Base-by-base conservation (phyloP, 176 grass and related monocot species). In the Alopecurus myosuroides region DNA sequence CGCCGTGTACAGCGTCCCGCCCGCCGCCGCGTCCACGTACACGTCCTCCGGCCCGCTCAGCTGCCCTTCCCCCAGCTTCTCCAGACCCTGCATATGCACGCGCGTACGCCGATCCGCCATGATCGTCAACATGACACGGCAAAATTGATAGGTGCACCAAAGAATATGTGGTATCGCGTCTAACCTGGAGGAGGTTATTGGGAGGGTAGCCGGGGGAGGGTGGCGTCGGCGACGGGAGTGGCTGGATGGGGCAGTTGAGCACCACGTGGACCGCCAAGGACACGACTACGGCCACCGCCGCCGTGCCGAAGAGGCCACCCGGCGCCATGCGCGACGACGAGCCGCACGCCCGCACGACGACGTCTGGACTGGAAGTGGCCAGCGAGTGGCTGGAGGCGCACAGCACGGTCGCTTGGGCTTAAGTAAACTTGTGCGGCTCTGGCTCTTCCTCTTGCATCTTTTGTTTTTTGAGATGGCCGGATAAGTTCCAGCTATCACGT, bases 151-250 rank as follows among this genome's bases (percentile, higher is more conserved):
- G 62, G 15, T 4, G 63, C 0, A 63, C 1, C 2, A 15, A 39
- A 15, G 22, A 28, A n/a, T 26, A 5, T 10, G n/a, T 26, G 13
- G 25, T 5, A 28, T 23, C 3, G 12, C 12, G 12, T 62, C 17
- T 29, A 1, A 97, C 94, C 88, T 91, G 90, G 52, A 97, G 92
- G 10, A 92, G 81, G 73, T 88, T 90, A 14, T 94, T 97, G 69
- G 84, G 64, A n/a, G 78, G 11, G 86, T 84, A 64, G 40, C 39
- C 19, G 15, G 74, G 44, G 19, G 51, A 8, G 14, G 82, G 77
- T 28, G 71, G 42, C 10, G 80, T 48, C 5, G 46, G 36, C 44
- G 60, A 40, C 42, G 90, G 92, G 35, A 86, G 28, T 6, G 92
- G 90, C 15, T 91, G 76, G 42, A 97, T 84, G 30, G 92, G 95